Percentiles rank a stretch among this genome's conserved stretches.
phyloP scores from a whole-genome alignment of 2,329 filamentous ascomycete genomes.

The Ploettnerulaceae sp. region DNA sequence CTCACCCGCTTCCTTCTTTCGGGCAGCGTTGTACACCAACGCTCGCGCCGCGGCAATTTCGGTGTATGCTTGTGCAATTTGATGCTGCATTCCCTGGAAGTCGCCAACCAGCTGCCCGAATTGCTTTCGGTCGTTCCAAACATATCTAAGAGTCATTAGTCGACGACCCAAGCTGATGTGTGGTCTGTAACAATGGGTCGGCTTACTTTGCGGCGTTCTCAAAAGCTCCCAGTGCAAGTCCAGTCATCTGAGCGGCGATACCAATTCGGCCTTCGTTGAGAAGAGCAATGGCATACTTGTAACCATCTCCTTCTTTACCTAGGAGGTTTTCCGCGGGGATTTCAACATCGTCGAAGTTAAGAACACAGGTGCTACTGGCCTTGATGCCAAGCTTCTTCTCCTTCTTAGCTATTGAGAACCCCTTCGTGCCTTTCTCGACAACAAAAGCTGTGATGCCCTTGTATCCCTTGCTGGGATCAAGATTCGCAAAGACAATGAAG shows the following conservation, averaged over 20 bases:
- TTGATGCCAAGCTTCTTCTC: constrained; percentile 99
- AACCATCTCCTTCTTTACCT: constrained; percentile 83
- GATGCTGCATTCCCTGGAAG: constrained; percentile 99
- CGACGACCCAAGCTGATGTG: neutral
- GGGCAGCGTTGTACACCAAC: constrained; percentile 89
- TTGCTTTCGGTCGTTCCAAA: constrained; percentile 97
- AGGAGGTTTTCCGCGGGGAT: constrained; percentile 84
- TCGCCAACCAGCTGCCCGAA: constrained; percentile 90
- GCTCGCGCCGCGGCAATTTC: constrained; percentile 90
- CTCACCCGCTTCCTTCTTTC: constrained; percentile 96
- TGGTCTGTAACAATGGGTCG: neutral
- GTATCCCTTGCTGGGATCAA: constrained; percentile 88
- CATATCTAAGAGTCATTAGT: constrained; percentile 54
- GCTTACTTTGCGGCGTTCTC: constrained; percentile 80
- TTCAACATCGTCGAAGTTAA: constrained; percentile 96
- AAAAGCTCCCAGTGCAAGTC: constrained; percentile 87
- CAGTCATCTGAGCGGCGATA: constrained; percentile 98
- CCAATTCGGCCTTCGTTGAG: constrained; percentile 97
- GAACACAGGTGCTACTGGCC: constrained; percentile 91
- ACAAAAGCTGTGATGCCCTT: constrained; percentile 96
- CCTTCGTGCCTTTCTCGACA: constrained; percentile 81
- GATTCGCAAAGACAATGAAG: constrained; percentile 97
- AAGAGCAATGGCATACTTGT: constrained; percentile 94
- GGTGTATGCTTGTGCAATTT: constrained; percentile 91
- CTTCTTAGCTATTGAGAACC: constrained; percentile 97